Evolutionary conservation across 2,329 filamentous ascomycete species (phyloP).

Genomic region (Ilyonectria destructans): DNA sequence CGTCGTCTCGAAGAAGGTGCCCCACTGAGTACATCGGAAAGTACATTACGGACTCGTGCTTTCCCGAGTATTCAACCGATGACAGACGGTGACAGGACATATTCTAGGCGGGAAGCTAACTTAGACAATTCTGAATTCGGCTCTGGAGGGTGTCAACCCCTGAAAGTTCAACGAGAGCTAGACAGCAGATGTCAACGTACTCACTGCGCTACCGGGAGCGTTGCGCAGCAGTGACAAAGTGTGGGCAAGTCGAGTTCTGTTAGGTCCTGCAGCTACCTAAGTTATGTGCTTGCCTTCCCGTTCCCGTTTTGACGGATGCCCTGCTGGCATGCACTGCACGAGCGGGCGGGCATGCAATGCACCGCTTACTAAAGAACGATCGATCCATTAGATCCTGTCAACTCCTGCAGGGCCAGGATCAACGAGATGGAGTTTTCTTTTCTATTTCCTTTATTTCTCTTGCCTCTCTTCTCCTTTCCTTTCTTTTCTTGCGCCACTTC

Average conservation of each 20-base stretch:
- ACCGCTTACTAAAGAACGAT: neutral
- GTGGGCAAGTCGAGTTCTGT: too few relatives aligned
- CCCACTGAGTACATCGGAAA: neutral
- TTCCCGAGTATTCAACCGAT: neutral
- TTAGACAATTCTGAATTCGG: too few relatives aligned
- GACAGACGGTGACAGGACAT: too few relatives aligned
- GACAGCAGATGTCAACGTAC: too few relatives aligned
- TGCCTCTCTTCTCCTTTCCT: neutral
- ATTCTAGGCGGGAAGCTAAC: too few relatives aligned
- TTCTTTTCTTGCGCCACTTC: neutral
- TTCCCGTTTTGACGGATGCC: too few relatives aligned
- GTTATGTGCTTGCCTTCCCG: too few relatives aligned
- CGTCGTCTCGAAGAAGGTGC: constrained; percentile 5
- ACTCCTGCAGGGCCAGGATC: constrained; percentile 13
- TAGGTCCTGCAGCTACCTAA: too few relatives aligned
- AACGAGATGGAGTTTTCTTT: neutral
- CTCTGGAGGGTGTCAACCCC: too few relatives aligned
- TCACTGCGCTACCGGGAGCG: too few relatives aligned
- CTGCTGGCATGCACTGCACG: constrained; percentile 8
- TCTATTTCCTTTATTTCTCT: neutral
- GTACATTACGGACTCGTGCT: neutral
- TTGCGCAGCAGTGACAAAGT: too few relatives aligned
- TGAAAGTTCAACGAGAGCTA: too few relatives aligned
- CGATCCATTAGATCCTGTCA: constrained; percentile 12
- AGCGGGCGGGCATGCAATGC: constrained; percentile 18